Evolutionary conservation across 495 filamentous ascomycete species (phyloP).

Genomic region (Xylaria intraflava): DNA sequence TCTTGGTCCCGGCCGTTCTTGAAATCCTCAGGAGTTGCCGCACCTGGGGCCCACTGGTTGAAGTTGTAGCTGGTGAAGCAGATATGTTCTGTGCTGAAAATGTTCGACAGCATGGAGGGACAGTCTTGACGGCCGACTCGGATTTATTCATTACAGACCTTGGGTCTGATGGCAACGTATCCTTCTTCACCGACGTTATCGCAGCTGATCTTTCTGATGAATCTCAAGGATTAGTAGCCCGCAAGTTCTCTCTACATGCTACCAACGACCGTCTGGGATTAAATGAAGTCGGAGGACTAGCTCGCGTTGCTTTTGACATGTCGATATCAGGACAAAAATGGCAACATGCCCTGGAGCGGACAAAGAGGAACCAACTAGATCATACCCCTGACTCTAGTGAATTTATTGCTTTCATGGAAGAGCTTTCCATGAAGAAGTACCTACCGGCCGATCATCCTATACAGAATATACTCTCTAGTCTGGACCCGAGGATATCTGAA

Average conservation of each 20-base stretch:
- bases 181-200: slow-evolving; percentile 50
- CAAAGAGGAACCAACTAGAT: slow-evolving; percentile 6
- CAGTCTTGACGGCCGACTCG: slow-evolving; percentile 63
- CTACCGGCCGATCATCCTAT: slow-evolving; percentile 17
- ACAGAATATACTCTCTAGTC: slow-evolving; percentile 13
- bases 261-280: slow-evolving; percentile 20
- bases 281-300: slow-evolving; percentile 15
- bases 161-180: slow-evolving; percentile 48
- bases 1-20: slow-evolving; percentile 62
- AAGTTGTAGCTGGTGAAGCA: slow-evolving; percentile 64
- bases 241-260: slow-evolving; percentile 18
- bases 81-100: slow-evolving; percentile 59
- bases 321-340: slow-evolving; percentile 4
- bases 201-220: slow-evolving; percentile 1
- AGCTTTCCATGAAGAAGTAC: slow-evolving; percentile 14
- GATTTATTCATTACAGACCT: slow-evolving; percentile 67
- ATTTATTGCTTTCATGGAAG: slow-evolving; percentile 16
- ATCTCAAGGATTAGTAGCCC: slow-evolving; percentile 7
- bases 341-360: slow-evolving; percentile 10
- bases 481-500: slow-evolving; percentile 27
- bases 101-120: slow-evolving; percentile 42
- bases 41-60: slow-evolving; percentile 43
- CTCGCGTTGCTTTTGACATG: slow-evolving; percentile 22
- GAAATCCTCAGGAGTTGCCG: slow-evolving; percentile 46
- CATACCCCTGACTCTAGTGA: slow-evolving; percentile 8